Base-by-base conservation (phyloP, 352 stramenopile species). In the Phytophthora pistaciae region DNA sequence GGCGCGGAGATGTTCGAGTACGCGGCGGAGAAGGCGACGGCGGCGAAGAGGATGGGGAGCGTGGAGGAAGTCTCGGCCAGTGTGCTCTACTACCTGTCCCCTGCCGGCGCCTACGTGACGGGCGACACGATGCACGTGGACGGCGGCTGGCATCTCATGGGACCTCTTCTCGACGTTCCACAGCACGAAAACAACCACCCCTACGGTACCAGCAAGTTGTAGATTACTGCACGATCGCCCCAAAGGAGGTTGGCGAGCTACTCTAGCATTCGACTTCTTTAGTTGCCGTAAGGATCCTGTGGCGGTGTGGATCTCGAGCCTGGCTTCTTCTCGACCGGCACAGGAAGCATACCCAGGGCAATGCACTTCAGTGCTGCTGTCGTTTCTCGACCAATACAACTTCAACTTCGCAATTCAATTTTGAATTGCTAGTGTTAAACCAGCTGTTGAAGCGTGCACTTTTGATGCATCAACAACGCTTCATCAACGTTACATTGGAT, bases 41-140 rank as follows among this genome's bases (percentile, higher is more conserved):
- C 67, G 33, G 88, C 92, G 25, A 94, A 97, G 71, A 78, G 95
- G 50, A 89, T 98, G 53, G 92, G 91, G 25, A 97, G 85, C 20
- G 84, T 97, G n/a, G 88, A 99, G 70, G 96, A 99, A 72, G 87
- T 98, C 31, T 87, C 88, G 36, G 90, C 86, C 18, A 85, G 86
- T 20, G 92, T 98, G 14, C 72, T 95, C 21, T 98, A 96, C 82
- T 89, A 98, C 64, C 78, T 98, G 48, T 94, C 85, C 21, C 92
- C 96, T 53, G 94, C 91, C 1, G 86, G 92, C 3, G 82, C 84
- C 13, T 98, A 98, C 76, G 89, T 98, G 18, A 98, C 95, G 7
- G 96, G 95, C 29, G 87, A 83, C 55, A 95, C 91, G 4, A 79
- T 98, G 58, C 82, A 89, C 66, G 91, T 99, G 14, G 94, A 98